Evolutionary conservation across 1,284 basidiomycete genomes (phyloP).

Genomic region (Termitomyces sp.): DNA sequence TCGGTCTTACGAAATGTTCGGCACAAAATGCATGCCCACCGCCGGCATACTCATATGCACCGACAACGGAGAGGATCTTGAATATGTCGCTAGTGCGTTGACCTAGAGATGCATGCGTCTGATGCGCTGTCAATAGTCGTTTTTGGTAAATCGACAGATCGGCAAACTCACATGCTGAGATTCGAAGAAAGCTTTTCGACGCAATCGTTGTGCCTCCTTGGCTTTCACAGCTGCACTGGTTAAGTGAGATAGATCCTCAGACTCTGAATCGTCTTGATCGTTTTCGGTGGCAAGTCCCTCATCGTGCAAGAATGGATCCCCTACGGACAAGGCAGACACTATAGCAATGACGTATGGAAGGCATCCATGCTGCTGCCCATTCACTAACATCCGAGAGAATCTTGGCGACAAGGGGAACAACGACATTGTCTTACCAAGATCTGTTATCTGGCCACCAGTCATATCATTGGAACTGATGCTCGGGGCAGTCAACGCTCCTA

Average conservation of each 20-base stretch:
- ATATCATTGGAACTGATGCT: slow-evolving; percentile 21
- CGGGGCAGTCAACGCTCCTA: slow-evolving; percentile 69
- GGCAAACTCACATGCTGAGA: slow-evolving; percentile 60
- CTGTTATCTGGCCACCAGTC: slow-evolving; percentile 69
- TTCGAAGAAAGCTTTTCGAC: slow-evolving; percentile 75
- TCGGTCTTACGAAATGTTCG: slow-evolving; percentile 87
- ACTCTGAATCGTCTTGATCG: slow-evolving; percentile 35
- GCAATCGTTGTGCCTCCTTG: slow-evolving; percentile 63
- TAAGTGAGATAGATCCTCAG: slow-evolving; percentile 48
- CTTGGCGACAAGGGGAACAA: slow-evolving; percentile 91
- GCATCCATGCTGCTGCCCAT: slow-evolving; percentile 88
- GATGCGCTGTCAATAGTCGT: slow-evolving; percentile 4
- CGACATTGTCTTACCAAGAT: slow-evolving; percentile 88
- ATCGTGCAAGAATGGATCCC: slow-evolving; percentile 93
- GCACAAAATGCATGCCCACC: slow-evolving; percentile 78
- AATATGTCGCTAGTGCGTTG: slow-evolving; percentile 86
- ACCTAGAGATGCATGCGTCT: slow-evolving; percentile 81
- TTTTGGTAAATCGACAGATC: slow-evolving; percentile 2
- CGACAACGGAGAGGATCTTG: slow-evolving; percentile 85
- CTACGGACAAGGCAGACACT: slow-evolving; percentile 90
- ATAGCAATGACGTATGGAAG: slow-evolving; percentile 89
- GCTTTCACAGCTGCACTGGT: slow-evolving; percentile 55
- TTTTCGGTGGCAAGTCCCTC: slow-evolving; percentile 52
- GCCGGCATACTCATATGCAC: slow-evolving; percentile 92
- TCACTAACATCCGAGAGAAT: slow-evolving; percentile 92